Evolutionary conservation across 208 protist species (phyloP), one percentile per base, ranked within the genome.

Genomic region (Blechomonas ayalai): DNA sequence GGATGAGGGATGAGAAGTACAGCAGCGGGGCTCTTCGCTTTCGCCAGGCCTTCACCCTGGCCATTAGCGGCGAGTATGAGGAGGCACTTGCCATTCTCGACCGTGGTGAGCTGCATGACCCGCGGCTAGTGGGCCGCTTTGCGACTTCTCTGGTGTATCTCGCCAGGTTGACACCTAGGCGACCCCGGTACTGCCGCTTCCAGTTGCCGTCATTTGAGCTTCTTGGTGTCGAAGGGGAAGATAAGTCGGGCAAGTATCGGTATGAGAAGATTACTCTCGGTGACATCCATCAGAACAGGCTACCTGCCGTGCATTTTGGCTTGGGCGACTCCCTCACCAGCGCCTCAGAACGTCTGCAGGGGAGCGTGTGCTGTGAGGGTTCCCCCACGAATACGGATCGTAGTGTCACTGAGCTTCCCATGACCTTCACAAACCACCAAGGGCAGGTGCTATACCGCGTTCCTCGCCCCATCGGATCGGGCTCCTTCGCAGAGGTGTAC

Each of bases 101-200:
- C 26, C 6, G 12, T 16, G 49, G 27, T 12, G 7, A 31, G 23
- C 27, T 27, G 16, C 41, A 62, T 16, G 62, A 69, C 12, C 46
- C 47, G 10, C 54, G 55, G 40, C 45, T 69, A 12, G 40, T 31
- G 1, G 42, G 28, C 7, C 8, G 35, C 2, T 40, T 61, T 31
- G 43, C 42, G 13, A 18, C 9, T 23, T 23, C 44, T 4, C 16
- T 61, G 26, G 22, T 19, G 26, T 56, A 46, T 1, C 41, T 73
- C n/a, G 15, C 56, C 7, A 13, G 12, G 12, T 13, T 37, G 12
- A 36, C 24, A 4, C 63, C 68, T 7, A 53, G 39, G 5, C 57
- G 63, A 0, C 63, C 68, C 13, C 68, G 68, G 23, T 76, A 71
- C 59, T 76, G 68, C 45, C 62, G 68, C 43, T 68, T 76, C 28